These are phyloP conservation scores for Elaeagnus macrophylla DNA, from an alignment of 306 rosid genomes.

Conservation along the genomic window DNA sequence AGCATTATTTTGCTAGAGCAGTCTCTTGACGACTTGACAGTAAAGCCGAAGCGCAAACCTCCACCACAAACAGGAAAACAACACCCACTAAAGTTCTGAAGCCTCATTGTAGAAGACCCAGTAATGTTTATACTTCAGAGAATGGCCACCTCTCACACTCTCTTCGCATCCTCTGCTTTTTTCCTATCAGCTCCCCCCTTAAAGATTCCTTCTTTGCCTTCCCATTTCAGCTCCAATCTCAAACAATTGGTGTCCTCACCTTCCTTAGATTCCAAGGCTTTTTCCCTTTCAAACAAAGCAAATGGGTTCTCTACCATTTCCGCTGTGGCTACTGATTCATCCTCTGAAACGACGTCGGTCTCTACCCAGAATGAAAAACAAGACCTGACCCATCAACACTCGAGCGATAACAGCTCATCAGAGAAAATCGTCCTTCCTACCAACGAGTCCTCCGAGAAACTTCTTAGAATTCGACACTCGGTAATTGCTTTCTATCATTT, in stretches of 20 bases:
- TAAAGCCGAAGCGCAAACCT: too few relatives aligned
- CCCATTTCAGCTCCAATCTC: conserved; percentile 17
- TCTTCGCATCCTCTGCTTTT: conserved; percentile 20
- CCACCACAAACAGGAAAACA: too few relatives aligned
- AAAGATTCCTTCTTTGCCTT: conserved; percentile 19
- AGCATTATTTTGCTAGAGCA: too few relatives aligned
- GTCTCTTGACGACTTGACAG: too few relatives aligned
- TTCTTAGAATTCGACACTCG: conserved; percentile 91
- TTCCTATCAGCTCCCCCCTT: conserved; percentile 23
- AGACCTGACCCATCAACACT: conserved; percentile 16
- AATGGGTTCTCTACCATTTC: conserved; percentile 29
- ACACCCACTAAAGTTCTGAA: too few relatives aligned
- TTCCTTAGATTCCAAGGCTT: conserved; percentile 6
- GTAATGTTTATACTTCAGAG: conserved; percentile 33
- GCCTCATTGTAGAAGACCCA: neutral
- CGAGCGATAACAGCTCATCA: conserved; percentile 1
- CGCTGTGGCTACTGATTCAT: conserved; percentile 47
- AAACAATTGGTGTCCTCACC: conserved; percentile 23
- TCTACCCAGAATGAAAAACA: conserved; percentile 16
- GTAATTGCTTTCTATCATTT: conserved; percentile 23
- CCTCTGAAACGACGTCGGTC: conserved; percentile 25
- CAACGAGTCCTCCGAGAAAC: conserved; percentile 64
- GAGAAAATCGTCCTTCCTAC: conserved; percentile 65
- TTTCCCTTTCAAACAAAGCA: conserved; percentile 10
- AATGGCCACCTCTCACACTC: conserved; percentile 34